These are phyloP conservation scores for Mycena venus DNA, from an alignment of 768 basidiomycete genomes.

Conservation along the genomic window DNA sequence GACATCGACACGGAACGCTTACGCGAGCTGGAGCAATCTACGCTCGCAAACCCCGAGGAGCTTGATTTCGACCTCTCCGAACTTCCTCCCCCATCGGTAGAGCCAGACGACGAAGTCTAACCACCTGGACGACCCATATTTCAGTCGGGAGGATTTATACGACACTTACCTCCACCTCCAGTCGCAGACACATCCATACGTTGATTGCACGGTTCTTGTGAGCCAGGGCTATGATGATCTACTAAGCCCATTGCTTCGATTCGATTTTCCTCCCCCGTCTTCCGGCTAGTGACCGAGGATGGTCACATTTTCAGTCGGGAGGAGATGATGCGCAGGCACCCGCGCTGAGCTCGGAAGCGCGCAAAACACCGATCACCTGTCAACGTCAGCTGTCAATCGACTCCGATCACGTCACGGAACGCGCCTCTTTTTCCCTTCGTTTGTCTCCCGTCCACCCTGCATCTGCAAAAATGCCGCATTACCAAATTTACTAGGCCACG, in stretches of 20 bases:
- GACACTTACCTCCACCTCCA: background rate
- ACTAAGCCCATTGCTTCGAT: background rate
- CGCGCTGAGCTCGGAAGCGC: too few relatives aligned
- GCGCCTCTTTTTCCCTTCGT: too few relatives aligned
- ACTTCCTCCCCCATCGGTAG: background rate
- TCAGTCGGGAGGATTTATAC: background rate
- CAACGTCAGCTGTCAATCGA: too few relatives aligned
- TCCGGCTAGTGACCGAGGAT: background rate
- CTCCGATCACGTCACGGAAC: too few relatives aligned
- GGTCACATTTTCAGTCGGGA: slow-evolving; percentile 3
- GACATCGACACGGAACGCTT: too few relatives aligned
- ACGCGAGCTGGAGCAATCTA: too few relatives aligned
- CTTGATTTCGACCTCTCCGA: background rate
- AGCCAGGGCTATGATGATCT: background rate
- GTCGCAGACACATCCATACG: background rate
- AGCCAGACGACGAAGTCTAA: background rate
- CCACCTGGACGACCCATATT: background rate
- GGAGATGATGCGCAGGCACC: background rate
- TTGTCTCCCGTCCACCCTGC: too few relatives aligned
- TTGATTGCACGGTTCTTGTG: background rate
- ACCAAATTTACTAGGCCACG: too few relatives aligned
- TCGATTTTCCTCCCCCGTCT: too few relatives aligned
- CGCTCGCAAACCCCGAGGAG: too few relatives aligned
- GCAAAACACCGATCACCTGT: too few relatives aligned
- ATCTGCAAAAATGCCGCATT: too few relatives aligned